Conservation (phyloP, 1,284 basidiomycete species). For the Anthracocystis panici-leucophaei region DNA sequence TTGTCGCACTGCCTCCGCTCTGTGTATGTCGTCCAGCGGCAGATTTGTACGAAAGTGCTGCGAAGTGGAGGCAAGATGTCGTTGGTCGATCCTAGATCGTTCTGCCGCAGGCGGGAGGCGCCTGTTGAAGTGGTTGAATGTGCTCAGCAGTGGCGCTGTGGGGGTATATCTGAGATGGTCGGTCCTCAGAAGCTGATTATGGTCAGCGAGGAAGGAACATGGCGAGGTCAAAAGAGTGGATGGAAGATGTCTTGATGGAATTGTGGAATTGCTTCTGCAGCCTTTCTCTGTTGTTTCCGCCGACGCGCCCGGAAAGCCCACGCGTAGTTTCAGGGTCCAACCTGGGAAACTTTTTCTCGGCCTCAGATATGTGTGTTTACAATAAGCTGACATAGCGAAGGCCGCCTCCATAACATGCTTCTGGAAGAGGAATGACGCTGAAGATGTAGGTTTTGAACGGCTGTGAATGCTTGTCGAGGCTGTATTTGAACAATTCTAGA, state of each 20-base stretch:
- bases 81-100: background rate
- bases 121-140: background rate
- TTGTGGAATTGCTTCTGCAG: background rate
- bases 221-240: background rate
- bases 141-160: background rate
- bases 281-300: background rate
- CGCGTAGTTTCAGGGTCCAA: constrained; percentile 7
- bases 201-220: background rate
- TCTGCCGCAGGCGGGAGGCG: background rate
- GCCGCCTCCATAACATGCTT: background rate
- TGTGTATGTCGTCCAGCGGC: too few species aligned
- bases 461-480: background rate
- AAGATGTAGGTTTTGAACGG: background rate
- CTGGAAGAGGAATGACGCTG: too few species aligned
- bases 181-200: constrained; percentile 2
- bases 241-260: background rate
- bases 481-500: background rate
- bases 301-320: constrained; percentile 7
- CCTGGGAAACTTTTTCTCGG: too few species aligned
- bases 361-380: too few species aligned
- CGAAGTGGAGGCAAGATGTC: background rate
- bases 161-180: background rate
- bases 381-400: too few species aligned
- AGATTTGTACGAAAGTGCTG: background rate
- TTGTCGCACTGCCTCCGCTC: background rate